phyloP scores from a whole-genome alignment of 768 basidiomycete genomes.

The Mrakia hoshinonis region DNA sequence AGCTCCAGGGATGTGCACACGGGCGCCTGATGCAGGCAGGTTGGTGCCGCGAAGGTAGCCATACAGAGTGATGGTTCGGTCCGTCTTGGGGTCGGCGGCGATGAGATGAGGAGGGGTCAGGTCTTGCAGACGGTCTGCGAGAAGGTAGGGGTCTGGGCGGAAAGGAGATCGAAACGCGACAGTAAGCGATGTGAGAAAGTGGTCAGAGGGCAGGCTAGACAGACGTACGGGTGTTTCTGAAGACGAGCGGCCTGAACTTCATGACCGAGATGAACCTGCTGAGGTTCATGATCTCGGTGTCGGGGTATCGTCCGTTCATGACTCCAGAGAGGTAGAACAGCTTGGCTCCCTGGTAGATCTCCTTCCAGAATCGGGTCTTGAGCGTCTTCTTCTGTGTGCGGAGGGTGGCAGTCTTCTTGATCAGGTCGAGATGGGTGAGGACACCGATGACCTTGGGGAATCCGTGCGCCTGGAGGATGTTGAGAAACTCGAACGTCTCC shows the following conservation, averaged over 20 bases:
- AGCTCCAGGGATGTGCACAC: slow-evolving; percentile 87
- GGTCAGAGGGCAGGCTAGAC: too few relatives aligned
- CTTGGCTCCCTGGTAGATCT: slow-evolving; percentile 97
- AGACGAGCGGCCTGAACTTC: slow-evolving; percentile 95
- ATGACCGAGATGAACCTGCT: slow-evolving; percentile 93
- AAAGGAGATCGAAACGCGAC: background rate
- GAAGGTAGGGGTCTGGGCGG: slow-evolving; percentile 69
- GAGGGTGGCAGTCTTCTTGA: slow-evolving; percentile 80
- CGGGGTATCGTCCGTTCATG: slow-evolving; percentile 93
- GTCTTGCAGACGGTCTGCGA: slow-evolving; percentile 90
- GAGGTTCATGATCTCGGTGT: slow-evolving; percentile 90
- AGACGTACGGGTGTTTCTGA: slow-evolving; percentile 61
- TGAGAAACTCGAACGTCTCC: slow-evolving; percentile 99
- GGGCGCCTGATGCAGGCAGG: slow-evolving; percentile 44
- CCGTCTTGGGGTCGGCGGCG: slow-evolving; percentile 60
- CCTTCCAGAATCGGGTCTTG: slow-evolving; percentile 98
- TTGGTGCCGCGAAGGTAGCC: slow-evolving; percentile 78
- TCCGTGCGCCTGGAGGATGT: slow-evolving; percentile 90
- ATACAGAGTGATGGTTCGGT: slow-evolving; percentile 86
- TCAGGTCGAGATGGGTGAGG: slow-evolving; percentile 90
- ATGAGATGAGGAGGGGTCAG: slow-evolving; percentile 79
- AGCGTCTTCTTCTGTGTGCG: slow-evolving; percentile 84
- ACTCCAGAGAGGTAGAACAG: slow-evolving; percentile 96
- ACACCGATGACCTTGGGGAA: slow-evolving; percentile 98
- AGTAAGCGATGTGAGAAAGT: background rate